Percentiles rank a stretch among this genome's conserved stretches.
Conservation (phyloP, 352 stramenopile species). For the Phytopythium ostracodes region DNA sequence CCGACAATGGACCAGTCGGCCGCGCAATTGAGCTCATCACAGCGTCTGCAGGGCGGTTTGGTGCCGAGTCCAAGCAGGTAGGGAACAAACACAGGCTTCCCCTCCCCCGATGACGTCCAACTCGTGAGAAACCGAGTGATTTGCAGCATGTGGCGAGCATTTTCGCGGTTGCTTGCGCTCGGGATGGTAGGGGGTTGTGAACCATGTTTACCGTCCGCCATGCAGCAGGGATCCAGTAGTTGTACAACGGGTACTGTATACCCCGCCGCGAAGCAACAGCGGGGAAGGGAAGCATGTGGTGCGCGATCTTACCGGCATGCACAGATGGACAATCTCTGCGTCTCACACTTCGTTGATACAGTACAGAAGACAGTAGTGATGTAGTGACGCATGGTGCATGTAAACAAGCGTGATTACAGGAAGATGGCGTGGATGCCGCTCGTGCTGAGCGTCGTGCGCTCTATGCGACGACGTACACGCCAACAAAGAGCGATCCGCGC, state of each 20-base stretch:
- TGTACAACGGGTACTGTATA: no score
- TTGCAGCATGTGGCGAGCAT: neutral
- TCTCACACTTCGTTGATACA: neutral
- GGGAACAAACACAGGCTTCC: neutral
- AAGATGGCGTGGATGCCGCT: neutral
- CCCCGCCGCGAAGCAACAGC: no score
- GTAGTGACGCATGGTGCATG: neutral
- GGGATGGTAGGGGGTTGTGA: no score
- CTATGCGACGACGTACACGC: neutral
- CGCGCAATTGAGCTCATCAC: neutral
- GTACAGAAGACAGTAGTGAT: no score
- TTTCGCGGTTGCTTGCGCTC: neutral
- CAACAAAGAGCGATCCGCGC: neutral
- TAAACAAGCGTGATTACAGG: slow-evolving; percentile 6
- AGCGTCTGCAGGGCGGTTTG: neutral
- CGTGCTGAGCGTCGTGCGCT: neutral
- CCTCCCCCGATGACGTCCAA: neutral
- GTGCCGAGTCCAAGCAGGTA: neutral
- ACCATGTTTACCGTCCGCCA: no score
- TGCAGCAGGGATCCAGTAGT: no score
- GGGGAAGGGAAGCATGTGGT: no score
- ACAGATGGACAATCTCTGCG: neutral
- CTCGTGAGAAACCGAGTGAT: neutral
- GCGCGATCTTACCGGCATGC: neutral
- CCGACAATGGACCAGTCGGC: no score